Base-by-base conservation (phyloP, 805 yeast genomes). In the Candida sakaeoensis region DNA sequence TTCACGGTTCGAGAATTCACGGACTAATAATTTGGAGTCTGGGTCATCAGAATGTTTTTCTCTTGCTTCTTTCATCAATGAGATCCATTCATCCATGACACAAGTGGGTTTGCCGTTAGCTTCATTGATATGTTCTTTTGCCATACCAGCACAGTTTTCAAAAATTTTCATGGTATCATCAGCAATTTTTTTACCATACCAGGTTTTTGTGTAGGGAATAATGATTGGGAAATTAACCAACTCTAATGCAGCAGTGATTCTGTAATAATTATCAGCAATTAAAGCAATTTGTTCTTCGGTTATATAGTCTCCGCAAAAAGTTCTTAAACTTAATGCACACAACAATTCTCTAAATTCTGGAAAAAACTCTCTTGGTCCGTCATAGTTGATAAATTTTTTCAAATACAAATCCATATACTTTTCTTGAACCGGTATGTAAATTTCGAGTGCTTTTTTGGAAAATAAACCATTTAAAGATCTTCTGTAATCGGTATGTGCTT, bases 181-280 rank as follows among this genome's bases (percentile, higher is more conserved):
- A 42, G 97, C 95, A 55, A 90, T 85, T 58, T 75, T 80, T 70
- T 86, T 83, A 50, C 99, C 99, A 65, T 90, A 87, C 99, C 99
- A 93, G 25, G 99, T 84, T 70, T 91, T 93, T 46, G 99, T 89
- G 74, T 75, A 93, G 22, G 99, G 99, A 36, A 93, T 63, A 48
- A 93, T 91, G 54, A 93, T 86, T 47, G 99, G 99, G 80, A 93
- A 93, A 72, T 93, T 93, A 46, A 93, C 99, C 50, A 93, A 77
- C 68, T 93, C 99, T 57, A 93, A 75, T 19, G 99, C 99, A 44
- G 95, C 95, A 10, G 99, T 93, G 50, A 93, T 85, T 48, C 78
- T 70, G 65, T 80, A 93, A 66, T 90, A 93, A 64, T 90, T 89
- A 63, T 91, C 98, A 37, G 97, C 93, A 55, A 93, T 80, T 41